Conservation (phyloP, 169 alveolate genomes). For the Eimeria praecox region DNA sequence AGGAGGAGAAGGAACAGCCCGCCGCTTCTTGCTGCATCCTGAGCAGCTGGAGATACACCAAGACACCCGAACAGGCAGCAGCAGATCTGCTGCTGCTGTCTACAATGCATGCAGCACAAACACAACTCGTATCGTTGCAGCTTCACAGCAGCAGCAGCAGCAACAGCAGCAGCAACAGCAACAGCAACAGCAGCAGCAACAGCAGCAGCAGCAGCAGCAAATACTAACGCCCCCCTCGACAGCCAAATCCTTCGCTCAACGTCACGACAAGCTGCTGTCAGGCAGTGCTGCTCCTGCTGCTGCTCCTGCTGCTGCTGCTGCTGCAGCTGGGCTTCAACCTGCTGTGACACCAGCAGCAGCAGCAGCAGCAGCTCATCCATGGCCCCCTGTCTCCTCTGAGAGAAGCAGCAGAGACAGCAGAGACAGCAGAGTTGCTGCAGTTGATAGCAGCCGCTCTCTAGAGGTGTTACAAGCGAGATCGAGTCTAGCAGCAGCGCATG, state of each 20-base stretch:
- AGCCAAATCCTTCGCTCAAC: background rate
- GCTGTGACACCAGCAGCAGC: background rate
- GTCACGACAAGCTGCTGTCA: background rate
- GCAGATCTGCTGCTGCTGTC: slow-evolving; percentile 19
- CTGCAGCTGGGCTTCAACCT: background rate
- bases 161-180: background rate
- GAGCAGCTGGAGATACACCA: slow-evolving; percentile 23
- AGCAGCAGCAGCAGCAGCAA: background rate
- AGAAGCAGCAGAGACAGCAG: slow-evolving; percentile 1
- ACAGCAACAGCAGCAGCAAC: background rate
- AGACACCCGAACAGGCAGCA: background rate
- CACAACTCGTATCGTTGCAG: background rate
- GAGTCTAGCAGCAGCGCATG: slow-evolving; percentile 38
- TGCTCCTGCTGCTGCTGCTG: background rate
- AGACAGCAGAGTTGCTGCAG: background rate
- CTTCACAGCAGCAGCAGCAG: background rate
- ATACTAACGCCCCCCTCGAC: background rate
- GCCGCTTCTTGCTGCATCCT: slow-evolving; percentile 9
- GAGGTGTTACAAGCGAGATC: background rate
- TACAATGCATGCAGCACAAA: slow-evolving; percentile 1
- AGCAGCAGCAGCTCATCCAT: background rate
- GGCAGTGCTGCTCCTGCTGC: background rate
- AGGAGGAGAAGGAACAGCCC: slow-evolving; percentile 20
- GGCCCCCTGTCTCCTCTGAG: background rate
- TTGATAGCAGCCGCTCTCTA: background rate